phyloP scores from a whole-genome alignment of 2,329 filamentous ascomycete genomes.

The Cladorrhinum sp. region DNA sequence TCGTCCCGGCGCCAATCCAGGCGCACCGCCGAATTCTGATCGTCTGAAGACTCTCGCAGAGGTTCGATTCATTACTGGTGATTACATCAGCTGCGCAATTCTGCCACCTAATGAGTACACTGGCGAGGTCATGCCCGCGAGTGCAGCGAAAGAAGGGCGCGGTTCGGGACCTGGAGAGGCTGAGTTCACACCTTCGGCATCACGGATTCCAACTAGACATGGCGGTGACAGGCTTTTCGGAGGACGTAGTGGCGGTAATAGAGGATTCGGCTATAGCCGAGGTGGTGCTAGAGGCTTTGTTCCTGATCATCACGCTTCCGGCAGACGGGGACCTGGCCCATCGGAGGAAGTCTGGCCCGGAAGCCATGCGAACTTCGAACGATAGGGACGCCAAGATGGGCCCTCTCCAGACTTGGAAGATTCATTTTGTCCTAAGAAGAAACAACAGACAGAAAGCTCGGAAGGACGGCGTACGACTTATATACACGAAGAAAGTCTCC shows the following conservation, averaged over 20 bases:
- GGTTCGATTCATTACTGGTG: conserved; percentile 79
- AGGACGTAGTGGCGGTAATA: conserved; percentile 3
- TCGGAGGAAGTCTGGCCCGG: no score
- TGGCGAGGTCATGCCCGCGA: conserved; percentile 68
- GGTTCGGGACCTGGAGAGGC: conserved; percentile 39
- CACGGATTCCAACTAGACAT: conserved; percentile 24
- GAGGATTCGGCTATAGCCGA: background rate
- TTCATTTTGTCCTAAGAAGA: no score
- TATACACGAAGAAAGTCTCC: no score
- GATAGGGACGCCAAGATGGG: no score
- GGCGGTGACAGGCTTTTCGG: conserved; percentile 16
- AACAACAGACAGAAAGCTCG: no score
- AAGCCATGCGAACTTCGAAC: no score
- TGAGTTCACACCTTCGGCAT: background rate
- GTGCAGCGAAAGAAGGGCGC: conserved; percentile 46
- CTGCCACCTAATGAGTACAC: conserved; percentile 67
- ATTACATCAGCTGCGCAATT: conserved; percentile 82
- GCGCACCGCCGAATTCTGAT: conserved; percentile 38
- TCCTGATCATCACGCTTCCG: background rate
- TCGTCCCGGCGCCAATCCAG: conserved; percentile 38
- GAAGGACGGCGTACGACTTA: no score
- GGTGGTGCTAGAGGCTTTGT: background rate
- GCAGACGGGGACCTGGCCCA: background rate
- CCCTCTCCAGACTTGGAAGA: no score
- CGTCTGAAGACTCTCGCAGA: conserved; percentile 72